Evolutionary conservation across 179 eudicot genomes (phyloP), one percentile per base, ranked within the genome.

Genomic region (Corrigiola litoralis): DNA sequence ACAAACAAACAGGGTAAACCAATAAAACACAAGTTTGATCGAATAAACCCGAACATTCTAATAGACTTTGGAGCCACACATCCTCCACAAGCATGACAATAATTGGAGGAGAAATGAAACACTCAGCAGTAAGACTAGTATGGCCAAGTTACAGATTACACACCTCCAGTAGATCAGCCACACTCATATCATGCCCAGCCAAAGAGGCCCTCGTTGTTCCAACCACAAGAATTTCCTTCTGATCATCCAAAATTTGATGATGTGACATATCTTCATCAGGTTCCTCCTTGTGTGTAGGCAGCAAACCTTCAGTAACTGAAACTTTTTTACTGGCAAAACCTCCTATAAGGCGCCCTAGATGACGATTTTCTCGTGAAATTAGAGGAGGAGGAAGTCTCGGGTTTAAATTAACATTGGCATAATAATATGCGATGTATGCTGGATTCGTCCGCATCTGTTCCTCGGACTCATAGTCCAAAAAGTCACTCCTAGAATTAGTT

Each of bases 381-480:
- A 84, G 54, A 56, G 90, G 90, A 52, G 88, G 90, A 65, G 88
- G 88, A 67, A 84, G 88, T 80, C 89, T 81, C 13, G 87, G 89
- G 32, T 86, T 86, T 60, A 80, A 71, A 61, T 86, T 84, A 56
- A 84, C 82, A 70, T 84, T 74, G 25, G 89, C 76, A 68, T 76
- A 69, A 74, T 86, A 79, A 65, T 81, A 80, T 59, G 83, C 63
- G 63, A 75, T 51, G 66, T 78, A 81, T 4, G 83, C 67, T 29
- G 89, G 92, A 65, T 85, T 73, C 29, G 77, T 71, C 36, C 82
- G 72, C 72, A 86, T 79, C 33, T 67, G 78, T 52, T 91, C 95
- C 55, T 76, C 84, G 31, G 75, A 55, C 51, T 75, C 77, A 24
- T 50, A 69, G 58, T 74, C 74, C 49, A 59, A 65, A 41, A 67